These are phyloP conservation scores for Alternaria consortialis DNA, from an alignment of 2,329 filamentous ascomycete genomes.

Conservation along the genomic window DNA sequence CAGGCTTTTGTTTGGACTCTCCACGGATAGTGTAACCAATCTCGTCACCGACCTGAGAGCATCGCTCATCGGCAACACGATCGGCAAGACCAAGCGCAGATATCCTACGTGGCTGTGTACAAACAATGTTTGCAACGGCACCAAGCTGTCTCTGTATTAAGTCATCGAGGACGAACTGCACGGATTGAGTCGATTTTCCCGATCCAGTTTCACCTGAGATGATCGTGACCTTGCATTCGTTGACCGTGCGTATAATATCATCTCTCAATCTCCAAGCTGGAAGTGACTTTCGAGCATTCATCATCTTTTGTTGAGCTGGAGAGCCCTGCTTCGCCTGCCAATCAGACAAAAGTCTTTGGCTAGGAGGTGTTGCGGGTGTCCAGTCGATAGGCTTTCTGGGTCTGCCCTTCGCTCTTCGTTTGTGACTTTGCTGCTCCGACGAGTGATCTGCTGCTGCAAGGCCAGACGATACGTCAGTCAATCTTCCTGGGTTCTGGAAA, in stretches of 20 bases:
- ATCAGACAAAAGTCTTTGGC: constrained; percentile 65
- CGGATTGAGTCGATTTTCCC: constrained; percentile 95
- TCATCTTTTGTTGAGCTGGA: constrained; percentile 76
- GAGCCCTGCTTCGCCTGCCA: constrained; percentile 75
- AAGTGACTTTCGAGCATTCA: constrained; percentile 73
- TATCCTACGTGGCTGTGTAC: constrained; percentile 93
- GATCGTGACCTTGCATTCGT: constrained; percentile 85
- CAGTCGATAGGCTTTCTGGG: constrained; percentile 68
- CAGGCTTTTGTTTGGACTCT: constrained; percentile 77
- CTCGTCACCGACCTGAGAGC: constrained; percentile 81
- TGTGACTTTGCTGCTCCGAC: constrained; percentile 23
- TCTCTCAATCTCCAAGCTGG: constrained; percentile 89
- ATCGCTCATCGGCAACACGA: constrained; percentile 91
- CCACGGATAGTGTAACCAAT: constrained; percentile 92
- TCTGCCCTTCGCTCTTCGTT: constrained; percentile 30
- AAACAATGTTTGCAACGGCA: constrained; percentile 84
- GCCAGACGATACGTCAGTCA: constrained; percentile 84
- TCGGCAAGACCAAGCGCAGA: constrained; percentile 94
- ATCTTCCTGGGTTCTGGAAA: constrained; percentile 81
- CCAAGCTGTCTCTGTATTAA: constrained; percentile 81
- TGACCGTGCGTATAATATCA: constrained; percentile 78
- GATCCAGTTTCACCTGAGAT: constrained; percentile 97
- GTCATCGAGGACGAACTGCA: constrained; percentile 95
- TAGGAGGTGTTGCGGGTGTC: constrained; percentile 66
- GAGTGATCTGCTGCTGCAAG: constrained; percentile 62